Evolutionary conservation across 768 basidiomycete genomes (phyloP).

Genomic region (Psilocybe azurescens): DNA sequence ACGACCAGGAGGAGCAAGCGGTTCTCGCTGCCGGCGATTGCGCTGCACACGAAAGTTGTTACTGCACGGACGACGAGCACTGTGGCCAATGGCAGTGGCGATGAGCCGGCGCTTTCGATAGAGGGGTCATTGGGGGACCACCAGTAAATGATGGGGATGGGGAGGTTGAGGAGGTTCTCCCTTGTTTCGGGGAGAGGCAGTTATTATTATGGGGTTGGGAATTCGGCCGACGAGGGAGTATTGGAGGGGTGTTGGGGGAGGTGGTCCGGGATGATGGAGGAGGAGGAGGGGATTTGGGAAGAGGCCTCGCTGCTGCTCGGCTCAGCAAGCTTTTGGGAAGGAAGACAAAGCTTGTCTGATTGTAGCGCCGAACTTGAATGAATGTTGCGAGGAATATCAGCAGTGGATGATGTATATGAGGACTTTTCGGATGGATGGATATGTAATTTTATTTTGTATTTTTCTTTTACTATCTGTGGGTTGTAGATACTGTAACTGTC

Average conservation of each 20-base stretch:
- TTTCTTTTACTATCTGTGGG: no score
- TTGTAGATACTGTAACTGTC: no score
- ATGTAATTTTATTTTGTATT: no score
- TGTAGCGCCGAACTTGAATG: no score
- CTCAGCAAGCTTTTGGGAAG: constrained; percentile 59
- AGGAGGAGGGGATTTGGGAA: constrained; percentile 31
- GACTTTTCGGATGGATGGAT: no score
- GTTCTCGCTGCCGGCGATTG: constrained; percentile 80
- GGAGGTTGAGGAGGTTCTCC: constrained; percentile 57
- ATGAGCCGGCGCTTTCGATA: constrained; percentile 12
- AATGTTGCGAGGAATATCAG: no score
- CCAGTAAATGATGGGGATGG: constrained; percentile 3
- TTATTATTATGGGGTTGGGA: constrained; percentile 23
- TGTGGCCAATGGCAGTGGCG: constrained; percentile 21
- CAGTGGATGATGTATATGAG: no score
- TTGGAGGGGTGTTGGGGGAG: background rate
- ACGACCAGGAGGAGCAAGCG: constrained; percentile 68
- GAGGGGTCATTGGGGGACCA: constrained; percentile 17
- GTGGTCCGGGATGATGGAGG: background rate
- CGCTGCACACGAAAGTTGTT: constrained; percentile 73
- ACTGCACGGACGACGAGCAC: constrained; percentile 57
- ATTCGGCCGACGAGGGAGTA: constrained; percentile 3
- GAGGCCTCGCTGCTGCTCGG: constrained; percentile 57
- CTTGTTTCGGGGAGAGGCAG: constrained; percentile 53
- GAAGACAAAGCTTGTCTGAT: constrained; percentile 23